Percentiles rank a stretch among this genome's conserved stretches.
These are phyloP conservation scores for Talaromyces funiculosus DNA, from an alignment of 2,329 filamentous ascomycete genomes.

Conservation along the genomic window DNA sequence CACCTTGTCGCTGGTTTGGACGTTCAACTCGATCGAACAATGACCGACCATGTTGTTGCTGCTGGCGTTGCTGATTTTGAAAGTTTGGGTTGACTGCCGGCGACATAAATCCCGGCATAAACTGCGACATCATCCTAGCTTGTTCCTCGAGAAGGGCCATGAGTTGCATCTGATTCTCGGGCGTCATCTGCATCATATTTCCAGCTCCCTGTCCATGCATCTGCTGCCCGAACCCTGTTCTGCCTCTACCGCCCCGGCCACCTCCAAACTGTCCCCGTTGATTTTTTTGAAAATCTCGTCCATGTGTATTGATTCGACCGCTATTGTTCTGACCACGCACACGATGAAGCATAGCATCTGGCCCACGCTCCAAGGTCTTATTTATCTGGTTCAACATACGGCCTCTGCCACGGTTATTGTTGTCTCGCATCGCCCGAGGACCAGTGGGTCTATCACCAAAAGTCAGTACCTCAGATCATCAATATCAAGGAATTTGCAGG, in stretches of 20 bases:
- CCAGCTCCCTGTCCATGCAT: constrained; percentile 31
- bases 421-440: constrained; percentile 88
- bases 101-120: constrained; percentile 53
- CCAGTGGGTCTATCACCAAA: constrained; percentile 68
- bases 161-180: constrained; percentile 67
- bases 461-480: constrained; percentile 20
- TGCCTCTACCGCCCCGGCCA: constrained; percentile 43
- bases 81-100: constrained; percentile 52
- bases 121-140: constrained; percentile 75
- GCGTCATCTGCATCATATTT: constrained; percentile 52
- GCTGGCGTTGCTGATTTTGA: constrained; percentile 33
- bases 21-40: constrained; percentile 66
- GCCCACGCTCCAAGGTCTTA: constrained; percentile 71
- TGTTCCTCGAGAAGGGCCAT: constrained; percentile 80
- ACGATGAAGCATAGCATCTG: constrained; percentile 72
- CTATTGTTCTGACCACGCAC: constrained; percentile 66
- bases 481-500: neutral
- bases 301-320: constrained; percentile 76
- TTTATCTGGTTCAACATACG: constrained; percentile 80
- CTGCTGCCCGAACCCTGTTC: constrained; percentile 31
- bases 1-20: constrained; percentile 46
- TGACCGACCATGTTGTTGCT: constrained; percentile 47
- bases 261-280: constrained; percentile 51
- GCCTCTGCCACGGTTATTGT: constrained; percentile 61
- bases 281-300: constrained; percentile 64